Percentiles rank a stretch among this genome's conserved stretches.
Conservation (phyloP, 805 yeast species). For the Candida xiaguanensis region DNA sequence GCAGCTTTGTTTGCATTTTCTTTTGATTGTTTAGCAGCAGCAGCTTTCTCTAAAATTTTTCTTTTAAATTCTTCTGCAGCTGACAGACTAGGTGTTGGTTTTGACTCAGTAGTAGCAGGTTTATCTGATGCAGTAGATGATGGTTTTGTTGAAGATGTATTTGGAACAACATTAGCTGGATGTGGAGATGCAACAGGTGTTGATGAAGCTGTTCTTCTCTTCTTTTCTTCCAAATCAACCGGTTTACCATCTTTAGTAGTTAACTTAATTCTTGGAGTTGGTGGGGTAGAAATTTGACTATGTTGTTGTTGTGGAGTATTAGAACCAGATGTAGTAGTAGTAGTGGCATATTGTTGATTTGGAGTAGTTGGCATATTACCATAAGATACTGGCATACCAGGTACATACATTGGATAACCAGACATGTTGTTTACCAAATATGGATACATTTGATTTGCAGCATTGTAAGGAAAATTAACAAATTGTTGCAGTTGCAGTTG, state of each 20-base stretch:
- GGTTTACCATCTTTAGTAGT: constrained; percentile 42
- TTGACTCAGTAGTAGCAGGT: constrained; percentile 13
- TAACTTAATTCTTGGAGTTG: constrained; percentile 27
- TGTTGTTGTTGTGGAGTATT: constrained; percentile 10
- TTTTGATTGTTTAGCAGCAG: constrained; percentile 9
- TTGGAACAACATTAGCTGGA: constrained; percentile 6
- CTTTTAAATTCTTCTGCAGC: constrained; percentile 37
- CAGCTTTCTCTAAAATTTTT: constrained; percentile 27
- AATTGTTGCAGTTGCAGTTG: constrained; percentile 10
- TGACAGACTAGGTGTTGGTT: constrained; percentile 12
- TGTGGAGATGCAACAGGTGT: constrained; percentile 33
- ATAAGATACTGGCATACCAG: constrained; percentile 21
- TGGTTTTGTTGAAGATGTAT: constrained; percentile 10
- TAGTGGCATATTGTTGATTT: constrained; percentile 8
- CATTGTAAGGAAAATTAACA: constrained; percentile 7
- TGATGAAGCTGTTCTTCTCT: constrained; percentile 23
- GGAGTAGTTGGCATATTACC: constrained; percentile 14
- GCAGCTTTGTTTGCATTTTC: constrained; percentile 4
- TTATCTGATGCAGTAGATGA: constrained; percentile 10
- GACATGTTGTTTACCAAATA: constrained; percentile 14
- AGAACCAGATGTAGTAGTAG: constrained; percentile 9
- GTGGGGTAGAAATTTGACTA: constrained; percentile 9
- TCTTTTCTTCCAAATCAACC: constrained; percentile 41
- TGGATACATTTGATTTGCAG: constrained; percentile 7
- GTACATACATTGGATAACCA: constrained; percentile 22